Conservation (phyloP, 208 protist genomes). For the Acanthamoeba royreba region DNA sequence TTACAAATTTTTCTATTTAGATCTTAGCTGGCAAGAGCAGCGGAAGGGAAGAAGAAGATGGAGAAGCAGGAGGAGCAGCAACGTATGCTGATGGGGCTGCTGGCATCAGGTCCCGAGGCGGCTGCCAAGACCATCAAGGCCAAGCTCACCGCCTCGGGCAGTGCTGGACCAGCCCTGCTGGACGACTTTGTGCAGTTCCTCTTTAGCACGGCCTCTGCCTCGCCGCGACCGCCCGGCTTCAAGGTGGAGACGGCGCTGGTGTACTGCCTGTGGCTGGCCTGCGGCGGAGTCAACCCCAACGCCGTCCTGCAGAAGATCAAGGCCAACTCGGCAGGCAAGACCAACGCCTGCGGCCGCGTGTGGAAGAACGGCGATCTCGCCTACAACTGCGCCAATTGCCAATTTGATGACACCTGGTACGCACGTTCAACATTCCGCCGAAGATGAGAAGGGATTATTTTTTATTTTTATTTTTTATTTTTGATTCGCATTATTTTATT, state of each 20-base stretch:
- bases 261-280: not conserved
- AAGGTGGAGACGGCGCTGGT: not conserved
- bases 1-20: no score
- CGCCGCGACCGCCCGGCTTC: no score
- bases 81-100: no score
- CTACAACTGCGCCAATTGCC: constrained; percentile 23
- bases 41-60: no score
- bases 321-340: constrained; percentile 16
- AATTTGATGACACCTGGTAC: constrained; percentile 5
- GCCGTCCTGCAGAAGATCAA: not conserved
- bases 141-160: not conserved
- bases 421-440: not conserved
- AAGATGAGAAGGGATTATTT: not conserved
- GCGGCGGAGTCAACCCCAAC: not conserved
- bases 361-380: constrained; percentile 34
- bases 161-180: not conserved
- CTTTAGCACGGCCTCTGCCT: no score
- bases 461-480: not conserved
- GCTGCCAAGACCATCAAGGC: not conserved
- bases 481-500: not conserved
- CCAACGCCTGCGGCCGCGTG: not conserved
- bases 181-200: not conserved
- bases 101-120: not conserved
- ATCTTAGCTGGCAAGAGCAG: no score
- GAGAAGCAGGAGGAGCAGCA: no score